Conservation (phyloP, 192 early-diverging fungal genomes). For the Entophlyctis luteolus region DNA sequence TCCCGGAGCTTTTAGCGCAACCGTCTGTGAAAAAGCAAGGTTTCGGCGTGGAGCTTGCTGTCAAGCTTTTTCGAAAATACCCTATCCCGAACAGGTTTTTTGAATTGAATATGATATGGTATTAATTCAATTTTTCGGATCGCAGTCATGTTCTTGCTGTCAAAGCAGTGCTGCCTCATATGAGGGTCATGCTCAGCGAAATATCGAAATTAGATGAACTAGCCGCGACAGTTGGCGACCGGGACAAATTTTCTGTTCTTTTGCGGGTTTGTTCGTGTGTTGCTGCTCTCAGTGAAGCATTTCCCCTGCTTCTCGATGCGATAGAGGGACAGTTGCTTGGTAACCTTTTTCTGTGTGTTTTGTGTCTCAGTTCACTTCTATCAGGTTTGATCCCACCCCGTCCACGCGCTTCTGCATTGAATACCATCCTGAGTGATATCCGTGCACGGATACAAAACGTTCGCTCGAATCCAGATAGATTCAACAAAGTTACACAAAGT, state of each 20-base stretch:
- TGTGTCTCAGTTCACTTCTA: not conserved
- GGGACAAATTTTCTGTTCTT: not conserved
- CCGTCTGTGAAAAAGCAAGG: conserved; percentile 42
- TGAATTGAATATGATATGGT: conserved; percentile 6
- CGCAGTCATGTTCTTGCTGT: not conserved
- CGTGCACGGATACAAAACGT: not conserved
- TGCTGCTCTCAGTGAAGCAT: not conserved
- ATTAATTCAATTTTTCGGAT: not conserved
- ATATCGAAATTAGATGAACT: not conserved
- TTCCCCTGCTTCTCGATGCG: conserved; percentile 5
- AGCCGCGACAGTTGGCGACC: not conserved
- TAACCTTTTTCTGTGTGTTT: not conserved
- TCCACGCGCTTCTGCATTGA: not conserved
- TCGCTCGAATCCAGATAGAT: not conserved
- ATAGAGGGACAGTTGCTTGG: too few species aligned
- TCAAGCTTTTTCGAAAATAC: conserved; percentile 45
- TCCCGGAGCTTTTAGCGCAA: conserved; percentile 35
- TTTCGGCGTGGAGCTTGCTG: conserved; percentile 49
- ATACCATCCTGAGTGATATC: not conserved
- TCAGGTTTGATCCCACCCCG: not conserved
- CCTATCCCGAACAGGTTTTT: conserved; percentile 50
- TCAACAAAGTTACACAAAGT: not conserved
- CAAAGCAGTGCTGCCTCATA: not conserved
- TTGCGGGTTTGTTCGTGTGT: conserved; percentile 5
- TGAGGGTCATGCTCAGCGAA: not conserved